Evolutionary conservation across 2,329 filamentous ascomycete genomes (phyloP).

Genomic region (Claviceps sp.): DNA sequence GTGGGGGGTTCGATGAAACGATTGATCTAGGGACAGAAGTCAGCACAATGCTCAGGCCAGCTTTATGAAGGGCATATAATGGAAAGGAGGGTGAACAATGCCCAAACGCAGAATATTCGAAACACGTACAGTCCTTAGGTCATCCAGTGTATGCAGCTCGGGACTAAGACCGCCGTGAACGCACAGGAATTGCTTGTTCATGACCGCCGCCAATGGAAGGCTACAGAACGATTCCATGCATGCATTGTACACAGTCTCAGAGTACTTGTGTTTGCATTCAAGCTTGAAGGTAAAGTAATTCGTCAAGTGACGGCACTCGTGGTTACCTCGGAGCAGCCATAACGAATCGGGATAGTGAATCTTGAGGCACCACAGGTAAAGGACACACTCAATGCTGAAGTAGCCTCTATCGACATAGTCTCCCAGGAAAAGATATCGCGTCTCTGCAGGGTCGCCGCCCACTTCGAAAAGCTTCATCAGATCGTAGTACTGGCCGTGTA

Average conservation of each 20-base stretch:
- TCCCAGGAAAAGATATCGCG: slow-evolving; percentile 88
- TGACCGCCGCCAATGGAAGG: slow-evolving; percentile 84
- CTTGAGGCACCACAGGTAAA: slow-evolving; percentile 96
- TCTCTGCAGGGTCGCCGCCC: slow-evolving; percentile 90
- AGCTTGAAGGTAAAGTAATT: slow-evolving; percentile 99
- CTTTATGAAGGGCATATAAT: background rate
- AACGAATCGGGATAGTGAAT: slow-evolving; percentile 98
- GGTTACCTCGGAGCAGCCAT: slow-evolving; percentile 94
- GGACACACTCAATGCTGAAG: slow-evolving; percentile 97
- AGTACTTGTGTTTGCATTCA: slow-evolving; percentile 99
- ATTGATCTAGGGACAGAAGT: slow-evolving; percentile 53
- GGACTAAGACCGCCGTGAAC: slow-evolving; percentile 95
- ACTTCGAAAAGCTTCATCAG: slow-evolving; percentile 99
- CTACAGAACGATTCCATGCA: slow-evolving; percentile 98
- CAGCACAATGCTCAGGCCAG: background rate
- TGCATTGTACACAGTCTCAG: slow-evolving; percentile 86
- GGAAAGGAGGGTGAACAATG: background rate
- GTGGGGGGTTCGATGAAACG: slow-evolving; percentile 96
- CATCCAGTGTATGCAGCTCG: slow-evolving; percentile 89
- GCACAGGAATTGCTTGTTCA: slow-evolving; percentile 99
- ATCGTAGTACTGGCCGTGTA: slow-evolving; percentile 98
- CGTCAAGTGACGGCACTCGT: slow-evolving; percentile 96
- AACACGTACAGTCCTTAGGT: slow-evolving; percentile 67
- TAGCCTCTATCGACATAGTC: slow-evolving; percentile 98
- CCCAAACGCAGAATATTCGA: too few species aligned